phyloP scores from a whole-genome alignment of 2,329 filamentous ascomycete species.

The Harringtonia aguacate region DNA sequence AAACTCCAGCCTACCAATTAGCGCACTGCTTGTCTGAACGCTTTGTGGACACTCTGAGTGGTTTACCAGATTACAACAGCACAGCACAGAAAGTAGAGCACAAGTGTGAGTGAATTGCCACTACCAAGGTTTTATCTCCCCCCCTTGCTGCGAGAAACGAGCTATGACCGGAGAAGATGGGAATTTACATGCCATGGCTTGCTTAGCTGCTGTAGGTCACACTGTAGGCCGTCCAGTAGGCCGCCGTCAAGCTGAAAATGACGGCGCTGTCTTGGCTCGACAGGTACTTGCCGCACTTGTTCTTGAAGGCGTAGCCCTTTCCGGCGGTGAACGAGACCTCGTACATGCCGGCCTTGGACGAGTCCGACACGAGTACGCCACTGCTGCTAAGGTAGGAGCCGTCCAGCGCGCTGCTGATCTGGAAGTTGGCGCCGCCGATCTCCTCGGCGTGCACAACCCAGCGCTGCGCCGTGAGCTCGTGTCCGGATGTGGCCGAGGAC shows the following conservation, averaged over 20 bases:
- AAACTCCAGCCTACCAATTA: too few species aligned
- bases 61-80: too few species aligned
- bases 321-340: slow-evolving; percentile 1
- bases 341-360: slow-evolving; percentile 1
- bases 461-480: slow-evolving; percentile 30
- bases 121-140: too few species aligned
- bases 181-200: too few species aligned
- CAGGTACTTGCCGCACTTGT: slow-evolving; percentile 2
- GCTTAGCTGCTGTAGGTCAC: slow-evolving; percentile 5
- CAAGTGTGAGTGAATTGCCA: too few species aligned
- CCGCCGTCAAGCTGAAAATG: not conserved
- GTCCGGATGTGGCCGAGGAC: slow-evolving; percentile 17
- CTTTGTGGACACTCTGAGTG: too few species aligned
- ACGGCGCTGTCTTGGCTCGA: not conserved
- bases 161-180: too few species aligned
- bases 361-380: not conserved
- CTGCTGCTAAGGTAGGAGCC: slow-evolving; percentile 10
- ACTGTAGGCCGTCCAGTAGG: slow-evolving; percentile 5
- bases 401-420: slow-evolving; percentile 12
- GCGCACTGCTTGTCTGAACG: too few species aligned
- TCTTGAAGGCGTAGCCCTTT: slow-evolving; percentile 3
- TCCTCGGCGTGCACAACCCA: slow-evolving; percentile 33
- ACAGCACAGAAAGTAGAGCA: too few species aligned
- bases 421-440: slow-evolving; percentile 16
- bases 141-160: too few species aligned